These are phyloP conservation scores for Umbellularia californica DNA, from an alignment of 164 flowering plant species.

Conservation along the genomic window DNA sequence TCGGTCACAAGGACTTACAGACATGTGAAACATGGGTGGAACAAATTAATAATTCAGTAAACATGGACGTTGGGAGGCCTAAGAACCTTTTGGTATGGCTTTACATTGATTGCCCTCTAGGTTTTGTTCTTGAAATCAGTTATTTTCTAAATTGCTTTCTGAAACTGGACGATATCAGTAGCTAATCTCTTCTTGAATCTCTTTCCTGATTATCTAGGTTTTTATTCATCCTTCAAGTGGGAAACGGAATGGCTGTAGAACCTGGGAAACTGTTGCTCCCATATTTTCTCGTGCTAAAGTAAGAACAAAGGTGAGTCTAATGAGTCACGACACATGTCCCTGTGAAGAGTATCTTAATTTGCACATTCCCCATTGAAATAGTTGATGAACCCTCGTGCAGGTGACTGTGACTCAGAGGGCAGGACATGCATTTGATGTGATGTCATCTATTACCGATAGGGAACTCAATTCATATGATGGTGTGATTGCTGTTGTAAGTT, in stretches of 20 bases:
- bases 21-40: slow-evolving; percentile 67
- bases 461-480: slow-evolving; percentile 84
- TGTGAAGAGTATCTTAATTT: neutral
- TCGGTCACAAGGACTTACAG: slow-evolving; percentile 61
- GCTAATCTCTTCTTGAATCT: slow-evolving; percentile 14
- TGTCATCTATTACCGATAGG: slow-evolving; percentile 46
- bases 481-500: slow-evolving; percentile 80
- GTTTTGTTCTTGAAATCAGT: neutral
- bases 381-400: slow-evolving; percentile 28
- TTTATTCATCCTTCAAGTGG: slow-evolving; percentile 90
- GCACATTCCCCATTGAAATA: slow-evolving; percentile 1
- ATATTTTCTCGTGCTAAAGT: slow-evolving; percentile 77
- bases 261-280: slow-evolving; percentile 77
- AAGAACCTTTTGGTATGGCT: slow-evolving; percentile 72
- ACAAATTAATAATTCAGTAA: slow-evolving; percentile 38
- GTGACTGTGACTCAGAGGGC: slow-evolving; percentile 80
- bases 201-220: slow-evolving; percentile 47
- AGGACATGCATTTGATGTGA: slow-evolving; percentile 83
- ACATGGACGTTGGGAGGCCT: slow-evolving; percentile 56
- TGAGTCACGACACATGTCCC: neutral
- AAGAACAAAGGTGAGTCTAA: slow-evolving; percentile 57
- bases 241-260: slow-evolving; percentile 64
- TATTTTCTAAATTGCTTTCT: neutral
- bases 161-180: neutral
- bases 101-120: neutral